These are phyloP conservation scores for Coniosporium apollinis DNA, from an alignment of 495 filamentous ascomycete genomes.

Conservation along the genomic window DNA sequence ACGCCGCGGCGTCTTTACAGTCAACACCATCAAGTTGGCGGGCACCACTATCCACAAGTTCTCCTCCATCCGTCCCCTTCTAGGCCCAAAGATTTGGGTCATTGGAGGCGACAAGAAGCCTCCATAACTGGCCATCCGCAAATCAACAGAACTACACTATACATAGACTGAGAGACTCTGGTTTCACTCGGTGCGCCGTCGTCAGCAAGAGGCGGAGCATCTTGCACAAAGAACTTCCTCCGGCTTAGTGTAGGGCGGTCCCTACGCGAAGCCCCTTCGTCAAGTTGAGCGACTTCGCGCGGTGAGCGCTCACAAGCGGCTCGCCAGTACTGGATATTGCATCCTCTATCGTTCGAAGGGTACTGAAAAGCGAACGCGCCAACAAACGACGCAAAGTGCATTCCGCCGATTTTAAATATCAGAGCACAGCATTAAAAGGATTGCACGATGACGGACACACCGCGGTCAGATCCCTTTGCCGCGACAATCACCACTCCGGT, in stretches of 20 bases:
- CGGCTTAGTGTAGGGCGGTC: slow-evolving; percentile 35
- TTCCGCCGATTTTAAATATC: too few relatives aligned
- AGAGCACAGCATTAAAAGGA: too few relatives aligned
- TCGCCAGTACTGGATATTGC: slow-evolving; percentile 13
- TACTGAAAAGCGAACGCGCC: not conserved
- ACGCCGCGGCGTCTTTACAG: slow-evolving; percentile 13
- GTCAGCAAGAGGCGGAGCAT: too few relatives aligned
- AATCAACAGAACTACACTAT: too few relatives aligned
- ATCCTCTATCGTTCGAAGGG: not conserved
- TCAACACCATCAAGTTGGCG: slow-evolving; percentile 86
- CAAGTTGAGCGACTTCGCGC: slow-evolving; percentile 18
- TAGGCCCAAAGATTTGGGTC: slow-evolving; percentile 81
- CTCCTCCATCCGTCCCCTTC: slow-evolving; percentile 79
- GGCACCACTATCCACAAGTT: slow-evolving; percentile 58
- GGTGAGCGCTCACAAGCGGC: slow-evolving; percentile 25
- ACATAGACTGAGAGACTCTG: too few relatives aligned
- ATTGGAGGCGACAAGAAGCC: slow-evolving; percentile 92
- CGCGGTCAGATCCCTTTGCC: slow-evolving; percentile 36
- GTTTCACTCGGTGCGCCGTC: too few relatives aligned
- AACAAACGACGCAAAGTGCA: too few relatives aligned
- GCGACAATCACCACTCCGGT: slow-evolving; percentile 61
- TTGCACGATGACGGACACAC: slow-evolving; percentile 35
- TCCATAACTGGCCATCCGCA: slow-evolving; percentile 76
- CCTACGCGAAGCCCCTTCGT: slow-evolving; percentile 25
- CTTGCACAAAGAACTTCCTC: slow-evolving; percentile 30